Conservation (phyloP, 495 filamentous ascomycete genomes). For the Wilcoxina mikolae region DNA sequence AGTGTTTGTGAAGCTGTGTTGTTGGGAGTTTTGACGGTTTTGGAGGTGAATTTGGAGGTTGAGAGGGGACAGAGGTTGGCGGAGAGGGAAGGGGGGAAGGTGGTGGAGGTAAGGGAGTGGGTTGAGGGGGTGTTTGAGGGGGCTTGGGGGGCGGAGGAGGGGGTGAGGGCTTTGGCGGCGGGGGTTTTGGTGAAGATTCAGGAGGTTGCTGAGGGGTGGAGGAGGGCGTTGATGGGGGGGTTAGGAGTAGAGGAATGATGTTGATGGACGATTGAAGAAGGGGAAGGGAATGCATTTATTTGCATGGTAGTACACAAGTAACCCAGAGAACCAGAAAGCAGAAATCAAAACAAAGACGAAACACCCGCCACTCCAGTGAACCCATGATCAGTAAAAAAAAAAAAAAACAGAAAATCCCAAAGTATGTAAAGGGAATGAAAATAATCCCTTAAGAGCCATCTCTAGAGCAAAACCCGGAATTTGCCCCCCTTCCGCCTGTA, state of each 20-base stretch:
- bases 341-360: background rate
- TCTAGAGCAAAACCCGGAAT: no score
- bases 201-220: constrained; percentile 62
- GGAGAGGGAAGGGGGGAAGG: constrained; percentile 42
- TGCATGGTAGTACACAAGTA: no score
- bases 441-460: no score
- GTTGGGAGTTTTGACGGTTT: constrained; percentile 60
- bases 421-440: no score
- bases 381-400: no score
- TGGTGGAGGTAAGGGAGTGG: constrained; percentile 49
- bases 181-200: constrained; percentile 63
- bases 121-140: constrained; percentile 55
- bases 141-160: constrained; percentile 42
- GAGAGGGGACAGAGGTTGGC: constrained; percentile 39
- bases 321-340: no score
- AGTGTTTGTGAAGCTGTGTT: constrained; percentile 57
- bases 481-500: no score
- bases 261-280: no score
- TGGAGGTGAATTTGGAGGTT: constrained; percentile 56
- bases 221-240: background rate
- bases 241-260: background rate
- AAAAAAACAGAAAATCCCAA: no score
- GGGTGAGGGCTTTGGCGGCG: constrained; percentile 58
- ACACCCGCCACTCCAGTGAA: background rate
- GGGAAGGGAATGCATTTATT: no score